Evolutionary conservation across 805 yeast species (phyloP), one percentile per base, ranked within the genome.

Genomic region (Yarrowia osloensis): DNA sequence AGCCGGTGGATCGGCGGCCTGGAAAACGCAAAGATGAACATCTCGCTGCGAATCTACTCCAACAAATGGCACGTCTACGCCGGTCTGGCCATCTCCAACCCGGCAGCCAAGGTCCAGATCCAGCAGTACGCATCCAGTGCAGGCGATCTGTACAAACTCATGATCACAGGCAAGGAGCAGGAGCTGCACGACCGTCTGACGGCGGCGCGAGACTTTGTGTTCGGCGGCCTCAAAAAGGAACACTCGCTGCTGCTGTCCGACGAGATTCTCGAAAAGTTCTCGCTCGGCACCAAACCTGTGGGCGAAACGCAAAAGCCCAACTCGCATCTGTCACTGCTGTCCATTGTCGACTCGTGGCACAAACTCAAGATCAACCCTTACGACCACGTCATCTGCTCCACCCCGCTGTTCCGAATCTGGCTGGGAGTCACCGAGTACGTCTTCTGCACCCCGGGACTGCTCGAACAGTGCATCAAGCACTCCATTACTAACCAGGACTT

Each of bases 31-130:
- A 95, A 95, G 73, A 90, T 93, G 74, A 95, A 95, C 75, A 92
- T 95, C 35, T 89, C 98, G 0, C 78, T 95, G 75, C 81, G 99
- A 70, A 95, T 95, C 62, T 95, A 83, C 76, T 87, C 97, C 19
- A 95, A 93, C 77, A 92, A 93, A 77, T 95, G 97, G 96, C 99
- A 95, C 76, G 98, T 95, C 33, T 95, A 95, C 74, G 98, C 98
- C 5, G 99, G 99, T 0, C 81, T 95, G 73, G 98, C 98, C 11
- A 94, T 95, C 71, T 89, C 97, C 1, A 95, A 95, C 73, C 98
- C 97, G 1, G 86, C 93, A 49, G 98, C 98, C 0, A 98, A 94
- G 74, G 85, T 84, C 44, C 98, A 95, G 77, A 88, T 96, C 21
- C 81, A 90, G 70, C 98, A 93, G 75, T 95, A 94, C 75, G 89